Base-by-base conservation (phyloP, 83 land plant genomes). In the Isoetes engelmannii region DNA sequence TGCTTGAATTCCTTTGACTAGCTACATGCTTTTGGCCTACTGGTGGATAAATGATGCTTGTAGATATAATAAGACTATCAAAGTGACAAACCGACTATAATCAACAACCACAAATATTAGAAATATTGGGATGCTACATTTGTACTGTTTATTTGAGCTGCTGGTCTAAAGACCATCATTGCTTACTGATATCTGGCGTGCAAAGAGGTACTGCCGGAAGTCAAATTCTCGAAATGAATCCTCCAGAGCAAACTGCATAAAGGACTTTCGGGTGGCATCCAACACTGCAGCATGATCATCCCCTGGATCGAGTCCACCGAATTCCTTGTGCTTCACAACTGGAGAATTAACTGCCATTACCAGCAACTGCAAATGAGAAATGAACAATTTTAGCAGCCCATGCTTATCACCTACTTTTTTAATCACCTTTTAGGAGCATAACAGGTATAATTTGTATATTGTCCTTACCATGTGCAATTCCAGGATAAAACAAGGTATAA, bases 211-310 rank as follows among this genome's bases (percentile, higher is more conserved):
- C 70, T 94, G 98, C 41, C 90, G 81, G 67, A 94, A 94, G 66
- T 94, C 96, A 77, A 94, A 94, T 51, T 94, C 98, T 48, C 88
- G 81, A 56, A 94, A 86, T 42, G 85, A 82, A 59, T 88, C 98
- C 71, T 88, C 96, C 48, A 75, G 84, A 48, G 79, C 80, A 76
- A 90, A 81, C 67, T 87, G 90, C 60, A 79, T 68, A 60, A 94
- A 69, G 56, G 79, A 81, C 62, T 90, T 94, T 19, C 81, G 80
- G 9, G 74, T 82, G 60, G 83, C 81, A 9, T 88, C 86, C 17
- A 90, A 72, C 44, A 94, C 58, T 65, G 92, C 87, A 55, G 98
- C 89, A 53, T 85, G 86, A 75, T 90, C 98, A 79, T 94, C 98
- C 48, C 98, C 96, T 49, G 69, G 69, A 37, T 94, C 98, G 48